A percentile compares a stretch with the other conserved stretches of the same genome.
Conservation (phyloP, 331 rosid species). For the Malus hybrid region DNA sequence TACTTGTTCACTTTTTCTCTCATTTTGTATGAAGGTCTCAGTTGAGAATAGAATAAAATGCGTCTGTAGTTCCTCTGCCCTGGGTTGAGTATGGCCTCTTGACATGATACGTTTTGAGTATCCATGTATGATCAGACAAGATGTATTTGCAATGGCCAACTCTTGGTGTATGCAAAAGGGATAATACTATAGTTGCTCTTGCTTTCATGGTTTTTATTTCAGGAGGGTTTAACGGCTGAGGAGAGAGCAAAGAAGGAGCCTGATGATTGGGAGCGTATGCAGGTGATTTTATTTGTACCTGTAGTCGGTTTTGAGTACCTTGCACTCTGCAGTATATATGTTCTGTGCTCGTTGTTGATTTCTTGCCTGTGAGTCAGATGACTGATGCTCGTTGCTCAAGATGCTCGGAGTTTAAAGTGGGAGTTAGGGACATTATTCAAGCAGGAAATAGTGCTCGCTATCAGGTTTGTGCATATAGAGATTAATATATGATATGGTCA, state of each 20-base stretch:
- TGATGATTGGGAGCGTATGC: slow-evolving; percentile 71
- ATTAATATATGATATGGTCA: not conserved
- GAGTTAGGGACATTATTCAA: slow-evolving; percentile 76
- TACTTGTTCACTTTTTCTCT: not conserved
- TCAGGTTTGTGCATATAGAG: slow-evolving; percentile 41
- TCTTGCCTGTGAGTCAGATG: slow-evolving; percentile 51
- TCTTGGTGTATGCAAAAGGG: not conserved
- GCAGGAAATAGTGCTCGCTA: slow-evolving; percentile 84
- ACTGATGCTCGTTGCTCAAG: slow-evolving; percentile 84
- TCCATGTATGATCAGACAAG: not conserved
- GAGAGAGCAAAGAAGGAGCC: slow-evolving; percentile 64
- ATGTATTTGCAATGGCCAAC: not conserved
- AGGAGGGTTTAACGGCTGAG: slow-evolving; percentile 89
- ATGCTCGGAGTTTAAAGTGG: slow-evolving; percentile 71
- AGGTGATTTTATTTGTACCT: slow-evolving; percentile 38
- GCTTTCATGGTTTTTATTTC: slow-evolving; percentile 1
- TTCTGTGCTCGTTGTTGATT: slow-evolving; percentile 17
- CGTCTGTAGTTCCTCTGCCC: not conserved
- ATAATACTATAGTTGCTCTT: not conserved
- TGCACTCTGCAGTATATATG: not conserved
- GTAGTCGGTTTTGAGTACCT: not conserved
- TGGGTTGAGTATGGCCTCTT: not conserved
- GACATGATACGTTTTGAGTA: not conserved
- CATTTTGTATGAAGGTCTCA: not conserved
- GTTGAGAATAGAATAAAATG: not conserved